Evolutionary conservation across 768 basidiomycete species (phyloP), one percentile per base, ranked within the genome.

Genomic region (Serpula lacrymans): DNA sequence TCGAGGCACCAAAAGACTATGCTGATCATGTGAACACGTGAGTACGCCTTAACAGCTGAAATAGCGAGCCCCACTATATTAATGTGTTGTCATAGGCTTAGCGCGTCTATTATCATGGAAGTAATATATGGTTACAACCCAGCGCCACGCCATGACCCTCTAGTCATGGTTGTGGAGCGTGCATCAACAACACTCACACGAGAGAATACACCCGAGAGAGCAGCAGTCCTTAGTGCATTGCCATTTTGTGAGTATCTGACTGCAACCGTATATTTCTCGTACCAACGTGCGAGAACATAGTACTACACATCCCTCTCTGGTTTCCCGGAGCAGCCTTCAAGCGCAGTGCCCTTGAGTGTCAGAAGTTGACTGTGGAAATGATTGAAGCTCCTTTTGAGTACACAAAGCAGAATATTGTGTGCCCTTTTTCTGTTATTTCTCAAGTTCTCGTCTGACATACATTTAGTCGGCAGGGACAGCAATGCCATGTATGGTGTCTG

Each of bases 81-180:
- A 29, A 28, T 29, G 24, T 30, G 16, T 6, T 31, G 13, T n/a
- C 32, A 14, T 28, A 68, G 68, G 4, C 44, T 53, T 28, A 46
- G 62, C 2, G 56, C 56, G 6, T 53, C 55, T 2, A 47, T 55
- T 3, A 59, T 65, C 27, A 60, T 64, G 55, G 41, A 54, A 1
- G 50, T 52, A 14, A 30, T 57, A 16, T 69, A 67, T 32, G 65
- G 59, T 17, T 59, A 62, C 28, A 59, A 65, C 16, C 52, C 60
- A 4, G 28, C 43, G 17, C 49, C 55, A 2, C 45, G 41, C 22
- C 34, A 65, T 25, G 67, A 68, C 37, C 41, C 28, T 14, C 51
- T 60, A 42, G 56, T 67, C 14, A 29, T 33, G 6, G n/a, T 56
- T 3, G 48, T 57, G 3, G 50, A 55, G 13, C 49, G 43, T n/a